Evolutionary conservation across 306 rosid genomes (phyloP), one percentile per base, ranked within the genome.

Genomic region (Casuarina cunninghamiana): DNA sequence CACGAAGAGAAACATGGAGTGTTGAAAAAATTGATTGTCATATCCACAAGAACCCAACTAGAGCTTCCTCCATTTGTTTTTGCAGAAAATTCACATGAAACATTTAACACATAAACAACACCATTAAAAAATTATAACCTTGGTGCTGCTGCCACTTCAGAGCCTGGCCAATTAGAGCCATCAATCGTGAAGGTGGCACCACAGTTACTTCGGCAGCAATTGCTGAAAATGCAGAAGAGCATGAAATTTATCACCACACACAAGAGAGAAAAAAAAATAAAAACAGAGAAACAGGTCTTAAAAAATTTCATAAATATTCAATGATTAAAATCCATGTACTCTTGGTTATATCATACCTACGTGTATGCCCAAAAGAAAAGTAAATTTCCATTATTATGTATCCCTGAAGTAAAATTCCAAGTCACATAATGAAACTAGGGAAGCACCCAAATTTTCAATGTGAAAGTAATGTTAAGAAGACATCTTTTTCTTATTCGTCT

Each of bases 111-210:
- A 49, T 12, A 63, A 42, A 76, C 37, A 42, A 42, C 51, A 53
- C 12, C 10, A 9, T 53, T 35, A 19, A 65, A 75, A 73, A 68
- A 72, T 16, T 13, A 26, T 79, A 75, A 94, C 98, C 98, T 85
- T 96, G 99, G 79, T 96, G 96, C 80, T 96, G 99, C 87, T 96
- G 99, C 99, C 99, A 96, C 85, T 96, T 96, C 78, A 96, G 84
- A 79, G 98, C 89, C 91, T 96, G 99, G 51, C 98, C 98, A 83
- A 96, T 90, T 80, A 96, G 84, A 83, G 97, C 98, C 97, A 93
- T 96, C 76, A 96, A 86, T 75, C 99, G 89, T 26, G 99, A 96
- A 53, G 99, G 99, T 42, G 98, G 98, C 61, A 96, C 99, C 38
- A 96, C 97, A 78, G 97, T 91, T 74, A 96, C 99, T 87, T 96